These are phyloP conservation scores for Boletales sp. DNA, from an alignment of 768 basidiomycete species.

Conservation along the genomic window DNA sequence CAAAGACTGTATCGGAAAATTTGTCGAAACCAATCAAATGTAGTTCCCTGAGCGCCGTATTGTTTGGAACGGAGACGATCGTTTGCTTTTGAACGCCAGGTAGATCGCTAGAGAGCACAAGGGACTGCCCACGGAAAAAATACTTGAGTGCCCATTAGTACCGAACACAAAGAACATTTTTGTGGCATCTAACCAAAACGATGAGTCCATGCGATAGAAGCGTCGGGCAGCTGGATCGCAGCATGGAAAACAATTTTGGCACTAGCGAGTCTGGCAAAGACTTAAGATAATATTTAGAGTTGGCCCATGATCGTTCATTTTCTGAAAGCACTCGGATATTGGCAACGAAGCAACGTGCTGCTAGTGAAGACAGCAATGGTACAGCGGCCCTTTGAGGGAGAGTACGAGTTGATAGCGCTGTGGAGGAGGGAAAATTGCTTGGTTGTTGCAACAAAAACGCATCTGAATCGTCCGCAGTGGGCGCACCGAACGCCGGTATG, in stretches of 20 bases:
- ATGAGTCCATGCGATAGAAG: slow-evolving; percentile 55
- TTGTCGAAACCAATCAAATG: slow-evolving; percentile 51
- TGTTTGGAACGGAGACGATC: slow-evolving; percentile 38
- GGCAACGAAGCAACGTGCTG: slow-evolving; percentile 49
- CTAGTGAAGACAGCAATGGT: slow-evolving; percentile 47
- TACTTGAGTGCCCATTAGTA: slow-evolving; percentile 35
- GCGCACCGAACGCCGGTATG: slow-evolving; percentile 37
- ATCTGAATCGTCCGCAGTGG: slow-evolving; percentile 45
- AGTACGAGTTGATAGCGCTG: slow-evolving; percentile 45
- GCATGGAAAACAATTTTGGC: slow-evolving; percentile 48
- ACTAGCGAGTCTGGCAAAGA: slow-evolving; percentile 50
- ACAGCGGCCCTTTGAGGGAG: slow-evolving; percentile 30
- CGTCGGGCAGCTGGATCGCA: slow-evolving; percentile 48
- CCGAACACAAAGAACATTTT: too few relatives aligned
- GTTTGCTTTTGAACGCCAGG: slow-evolving; percentile 53
- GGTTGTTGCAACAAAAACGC: slow-evolving; percentile 30
- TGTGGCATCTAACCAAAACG: slow-evolving; percentile 36
- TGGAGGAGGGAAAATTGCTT: slow-evolving; percentile 44
- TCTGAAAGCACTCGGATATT: slow-evolving; percentile 40
- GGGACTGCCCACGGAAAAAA: slow-evolving; percentile 52
- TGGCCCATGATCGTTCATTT: slow-evolving; percentile 37
- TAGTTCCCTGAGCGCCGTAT: slow-evolving; percentile 40
- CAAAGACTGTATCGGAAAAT: slow-evolving; percentile 49
- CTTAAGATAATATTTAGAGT: slow-evolving; percentile 39
- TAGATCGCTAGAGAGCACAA: slow-evolving; percentile 45